These are phyloP conservation scores for Logfia minima DNA, from an alignment of 129 eudicot genomes.

Conservation along the genomic window DNA sequence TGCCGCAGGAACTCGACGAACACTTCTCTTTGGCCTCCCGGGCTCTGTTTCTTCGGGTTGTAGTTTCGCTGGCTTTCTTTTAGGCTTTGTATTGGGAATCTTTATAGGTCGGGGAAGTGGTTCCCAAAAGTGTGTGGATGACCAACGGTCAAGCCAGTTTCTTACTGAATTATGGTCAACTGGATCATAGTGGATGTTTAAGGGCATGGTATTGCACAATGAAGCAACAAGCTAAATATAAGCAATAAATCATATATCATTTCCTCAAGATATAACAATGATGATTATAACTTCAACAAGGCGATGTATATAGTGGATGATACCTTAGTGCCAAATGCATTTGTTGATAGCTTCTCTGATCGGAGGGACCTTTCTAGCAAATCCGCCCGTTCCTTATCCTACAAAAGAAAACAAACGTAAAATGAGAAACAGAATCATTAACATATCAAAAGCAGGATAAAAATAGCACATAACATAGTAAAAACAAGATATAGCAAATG, in stretches of 20 bases:
- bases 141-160: constrained; percentile 81
- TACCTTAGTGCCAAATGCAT: constrained; percentile 67
- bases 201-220: constrained; percentile 48
- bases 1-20: constrained; percentile 39
- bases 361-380: constrained; percentile 31
- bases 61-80: constrained; percentile 36
- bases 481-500: constrained; percentile 1
- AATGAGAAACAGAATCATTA: neutral
- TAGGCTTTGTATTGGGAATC: constrained; percentile 40
- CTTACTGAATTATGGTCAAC: constrained; percentile 63
- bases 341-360: constrained; percentile 46
- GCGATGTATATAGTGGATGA: neutral
- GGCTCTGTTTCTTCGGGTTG: constrained; percentile 43
- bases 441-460: neutral
- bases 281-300: neutral
- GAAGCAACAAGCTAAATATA: constrained; percentile 58
- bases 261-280: constrained; percentile 1
- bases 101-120: constrained; percentile 49
- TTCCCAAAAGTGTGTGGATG: constrained; percentile 57
- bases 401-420: constrained; percentile 15
- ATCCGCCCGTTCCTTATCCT: constrained; percentile 38
- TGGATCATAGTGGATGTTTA: constrained; percentile 63
- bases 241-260: constrained; percentile 32
- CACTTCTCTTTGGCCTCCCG: constrained; percentile 53
- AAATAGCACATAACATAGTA: neutral